Conservation (phyloP, 768 basidiomycete genomes). For the Termitomyces sp. region DNA sequence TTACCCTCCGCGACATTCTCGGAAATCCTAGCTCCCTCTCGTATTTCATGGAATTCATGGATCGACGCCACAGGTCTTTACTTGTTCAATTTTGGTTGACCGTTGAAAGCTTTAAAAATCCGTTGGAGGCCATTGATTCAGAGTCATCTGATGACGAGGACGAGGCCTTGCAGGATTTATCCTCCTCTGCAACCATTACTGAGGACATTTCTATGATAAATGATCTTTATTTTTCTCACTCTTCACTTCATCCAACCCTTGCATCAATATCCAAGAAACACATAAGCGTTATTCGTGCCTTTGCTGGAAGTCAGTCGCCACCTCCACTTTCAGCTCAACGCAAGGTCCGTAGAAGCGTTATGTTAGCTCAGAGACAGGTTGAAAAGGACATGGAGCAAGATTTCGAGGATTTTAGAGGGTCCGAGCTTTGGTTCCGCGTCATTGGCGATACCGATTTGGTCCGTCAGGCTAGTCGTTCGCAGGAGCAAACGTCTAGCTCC, state of each 20-base stretch:
- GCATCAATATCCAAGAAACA: slow-evolving; percentile 66
- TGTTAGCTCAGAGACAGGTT: slow-evolving; percentile 80
- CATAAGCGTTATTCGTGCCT: slow-evolving; percentile 62
- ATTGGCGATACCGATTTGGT: slow-evolving; percentile 60
- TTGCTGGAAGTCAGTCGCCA: slow-evolving; percentile 46
- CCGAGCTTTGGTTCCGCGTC: slow-evolving; percentile 91
- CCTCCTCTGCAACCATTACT: slow-evolving; percentile 56
- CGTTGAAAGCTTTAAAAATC: slow-evolving; percentile 97
- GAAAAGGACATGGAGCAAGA: slow-evolving; percentile 90
- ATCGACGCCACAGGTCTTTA: slow-evolving; percentile 75
- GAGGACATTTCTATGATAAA: slow-evolving; percentile 91
- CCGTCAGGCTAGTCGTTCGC: not conserved
- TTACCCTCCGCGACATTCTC: slow-evolving; percentile 75
- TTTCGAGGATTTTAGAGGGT: slow-evolving; percentile 83
- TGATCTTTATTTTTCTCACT: slow-evolving; percentile 75
- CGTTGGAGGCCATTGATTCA: slow-evolving; percentile 79
- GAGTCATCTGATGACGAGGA: slow-evolving; percentile 59
- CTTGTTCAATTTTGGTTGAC: slow-evolving; percentile 97
- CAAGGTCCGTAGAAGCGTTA: slow-evolving; percentile 70
- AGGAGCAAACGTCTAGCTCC: slow-evolving; percentile 8
- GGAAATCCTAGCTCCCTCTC: slow-evolving; percentile 86
- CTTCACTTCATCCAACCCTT: slow-evolving; percentile 52
- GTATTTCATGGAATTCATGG: slow-evolving; percentile 99
- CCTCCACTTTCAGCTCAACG: slow-evolving; percentile 39
- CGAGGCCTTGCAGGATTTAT: slow-evolving; percentile 48